These are phyloP conservation scores for Colletotrichum sidae DNA, from an alignment of 2,329 filamentous ascomycete species.

Conservation along the genomic window DNA sequence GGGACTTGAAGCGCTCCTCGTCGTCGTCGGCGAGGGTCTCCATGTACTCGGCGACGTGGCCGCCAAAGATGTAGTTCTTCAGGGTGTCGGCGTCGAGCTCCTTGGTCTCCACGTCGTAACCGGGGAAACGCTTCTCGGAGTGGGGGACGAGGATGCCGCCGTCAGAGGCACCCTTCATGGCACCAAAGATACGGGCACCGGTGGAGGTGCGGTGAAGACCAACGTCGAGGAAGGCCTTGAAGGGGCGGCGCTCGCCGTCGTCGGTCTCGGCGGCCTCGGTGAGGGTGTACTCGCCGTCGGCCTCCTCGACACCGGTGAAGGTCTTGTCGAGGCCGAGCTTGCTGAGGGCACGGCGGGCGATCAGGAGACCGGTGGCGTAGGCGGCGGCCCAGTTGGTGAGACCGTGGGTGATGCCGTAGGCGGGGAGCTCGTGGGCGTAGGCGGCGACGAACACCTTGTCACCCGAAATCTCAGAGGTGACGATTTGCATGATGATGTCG, in stretches of 20 bases:
- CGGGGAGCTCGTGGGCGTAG: slow-evolving; percentile 97
- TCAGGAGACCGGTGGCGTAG: slow-evolving; percentile 95
- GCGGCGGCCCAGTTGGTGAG: slow-evolving; percentile 99
- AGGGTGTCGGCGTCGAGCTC: slow-evolving; percentile 97
- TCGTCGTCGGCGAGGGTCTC: slow-evolving; percentile 99
- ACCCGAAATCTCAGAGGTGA: slow-evolving; percentile 94
- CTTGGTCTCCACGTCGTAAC: slow-evolving; percentile 96
- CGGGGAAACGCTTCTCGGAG: slow-evolving; percentile 99
- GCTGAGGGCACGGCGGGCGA: slow-evolving; percentile 95
- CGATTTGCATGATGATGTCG: slow-evolving; percentile 98
- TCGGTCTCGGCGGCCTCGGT: slow-evolving; percentile 94
- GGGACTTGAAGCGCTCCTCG: slow-evolving; percentile 98
- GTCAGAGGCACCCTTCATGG: slow-evolving; percentile 99
- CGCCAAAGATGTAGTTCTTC: slow-evolving; percentile 99
- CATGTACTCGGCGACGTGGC: slow-evolving; percentile 99
- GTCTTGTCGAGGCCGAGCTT: slow-evolving; percentile 96
- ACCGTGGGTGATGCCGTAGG: slow-evolving; percentile 97
- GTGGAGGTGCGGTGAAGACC: slow-evolving; percentile 97
- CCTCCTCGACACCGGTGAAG: slow-evolving; percentile 96
- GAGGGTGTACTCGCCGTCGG: slow-evolving; percentile 94
- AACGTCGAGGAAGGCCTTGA: slow-evolving; percentile 99
- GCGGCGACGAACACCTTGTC: slow-evolving; percentile 96
- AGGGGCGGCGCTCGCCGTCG: slow-evolving; percentile 94
- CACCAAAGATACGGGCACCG: slow-evolving; percentile 98
- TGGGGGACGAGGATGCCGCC: slow-evolving; percentile 97